phyloP scores from a whole-genome alignment of 441 rosid genomes.

The Brassica balearica region DNA sequence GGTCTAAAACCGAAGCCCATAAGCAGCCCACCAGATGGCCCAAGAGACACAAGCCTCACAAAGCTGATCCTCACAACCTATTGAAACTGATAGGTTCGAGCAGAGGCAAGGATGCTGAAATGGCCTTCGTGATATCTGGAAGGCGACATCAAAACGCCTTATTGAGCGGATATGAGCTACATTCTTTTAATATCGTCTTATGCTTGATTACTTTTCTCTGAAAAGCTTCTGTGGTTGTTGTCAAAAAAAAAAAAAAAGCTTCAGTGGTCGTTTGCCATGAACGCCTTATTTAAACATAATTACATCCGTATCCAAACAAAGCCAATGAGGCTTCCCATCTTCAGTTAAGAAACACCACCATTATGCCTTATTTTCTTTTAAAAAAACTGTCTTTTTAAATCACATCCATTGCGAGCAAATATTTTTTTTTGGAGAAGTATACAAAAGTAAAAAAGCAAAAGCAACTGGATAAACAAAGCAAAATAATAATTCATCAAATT shows the following conservation, averaged over 20 bases:
- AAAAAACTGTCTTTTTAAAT: background rate
- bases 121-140: conserved; percentile 36
- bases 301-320: background rate
- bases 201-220: too few relatives aligned
- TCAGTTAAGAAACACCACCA: background rate
- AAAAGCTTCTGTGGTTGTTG: background rate
- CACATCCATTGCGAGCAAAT: background rate
- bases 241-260: background rate
- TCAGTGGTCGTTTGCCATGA: background rate
- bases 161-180: too few relatives aligned
- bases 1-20: too few relatives aligned
- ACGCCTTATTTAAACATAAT: background rate
- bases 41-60: too few relatives aligned
- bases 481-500: background rate
- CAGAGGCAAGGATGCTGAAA: conserved; percentile 36
- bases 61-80: background rate
- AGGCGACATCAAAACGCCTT: conserved; percentile 1
- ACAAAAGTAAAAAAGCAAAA: background rate
- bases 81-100: conserved; percentile 39
- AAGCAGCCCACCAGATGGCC: too few relatives aligned
- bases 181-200: too few relatives aligned
- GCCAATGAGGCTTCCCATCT: background rate
- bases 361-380: background rate
- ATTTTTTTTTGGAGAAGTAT: background rate
- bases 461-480: background rate